Evolutionary conservation across 768 basidiomycete genomes (phyloP), one percentile per base, ranked within the genome.

Genomic region (Galerina sulciceps): DNA sequence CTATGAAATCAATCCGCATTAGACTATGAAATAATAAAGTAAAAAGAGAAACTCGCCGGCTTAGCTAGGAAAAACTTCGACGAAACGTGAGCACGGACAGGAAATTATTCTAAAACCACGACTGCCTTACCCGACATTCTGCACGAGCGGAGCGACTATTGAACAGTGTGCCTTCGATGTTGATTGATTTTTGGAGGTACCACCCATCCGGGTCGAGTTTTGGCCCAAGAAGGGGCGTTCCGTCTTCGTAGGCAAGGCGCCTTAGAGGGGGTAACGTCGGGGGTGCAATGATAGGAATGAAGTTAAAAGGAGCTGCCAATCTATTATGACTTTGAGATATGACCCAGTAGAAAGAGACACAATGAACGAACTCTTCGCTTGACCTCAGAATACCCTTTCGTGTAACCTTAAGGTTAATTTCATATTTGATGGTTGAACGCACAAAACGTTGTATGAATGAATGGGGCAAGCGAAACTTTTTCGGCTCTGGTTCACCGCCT

Each of bases 151-250:
- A 23, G 14, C 69, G 72, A 17, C 63, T 50, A 35, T 64, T 68
- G 43, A 73, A 70, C 13, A 75, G 48, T 41, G 44, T 73, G 1
- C 78, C 79, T 52, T 63, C 53, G 6, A 77, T 59, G 37, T 58
- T 60, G 14, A 72, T 55, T 34, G 69, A 54, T n/a, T 66, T 59
- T 10, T 68, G 51, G 10, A 66, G 63, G 38, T 72, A 62, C 79
- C 79, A 81, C 20, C 79, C 78, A 38, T 75, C 72, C 18, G 76
- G 74, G 65, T 80, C 78, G 18, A 65, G 62, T n/a, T 71, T 66
- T 10, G 77, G 80, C 11, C 73, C 71, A 14, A 72, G 66, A 15
- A 78, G 64, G n/a, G 72, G 71, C 14, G 67, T 71, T 22, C 68
- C 64, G 53, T 75, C 73, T 58, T 70, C 69, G 60, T 77, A 76